phyloP scores from a whole-genome alignment of 805 yeast genomes.

The Lipomyces oligophaga region DNA sequence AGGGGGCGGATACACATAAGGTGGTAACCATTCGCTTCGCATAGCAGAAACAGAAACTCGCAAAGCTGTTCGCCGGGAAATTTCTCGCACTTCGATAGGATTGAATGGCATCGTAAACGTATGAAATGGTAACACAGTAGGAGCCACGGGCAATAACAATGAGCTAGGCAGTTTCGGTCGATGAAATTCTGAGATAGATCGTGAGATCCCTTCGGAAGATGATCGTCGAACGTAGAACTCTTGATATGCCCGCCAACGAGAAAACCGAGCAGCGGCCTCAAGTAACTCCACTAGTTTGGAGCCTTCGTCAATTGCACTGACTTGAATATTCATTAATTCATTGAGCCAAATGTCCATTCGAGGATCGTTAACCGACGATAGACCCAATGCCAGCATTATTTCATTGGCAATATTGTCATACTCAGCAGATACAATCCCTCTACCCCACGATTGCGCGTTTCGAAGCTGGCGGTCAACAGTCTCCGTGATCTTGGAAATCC shows the following conservation, averaged over 20 bases:
- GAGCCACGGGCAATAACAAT: slow-evolving; percentile 33
- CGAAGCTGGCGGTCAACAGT: slow-evolving; percentile 32
- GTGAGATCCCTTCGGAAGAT: neutral
- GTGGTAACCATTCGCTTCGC: slow-evolving; percentile 34
- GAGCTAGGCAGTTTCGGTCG: slow-evolving; percentile 32
- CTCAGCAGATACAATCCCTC: slow-evolving; percentile 26
- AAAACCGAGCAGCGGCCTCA: slow-evolving; percentile 29
- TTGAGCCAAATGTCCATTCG: slow-evolving; percentile 12
- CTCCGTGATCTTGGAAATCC: slow-evolving; percentile 31
- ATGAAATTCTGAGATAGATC: neutral
- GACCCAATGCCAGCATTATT: slow-evolving; percentile 21
- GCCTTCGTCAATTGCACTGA: slow-evolving; percentile 31
- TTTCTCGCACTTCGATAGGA: slow-evolving; percentile 30
- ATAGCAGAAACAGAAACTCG: slow-evolving; percentile 31
- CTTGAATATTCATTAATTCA: slow-evolving; percentile 10
- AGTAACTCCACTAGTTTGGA: slow-evolving; percentile 30
- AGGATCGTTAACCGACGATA: slow-evolving; percentile 10
- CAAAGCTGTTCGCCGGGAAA: slow-evolving; percentile 33
- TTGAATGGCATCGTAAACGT: slow-evolving; percentile 36
- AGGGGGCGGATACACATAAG: slow-evolving; percentile 35
- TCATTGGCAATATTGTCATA: slow-evolving; percentile 1
- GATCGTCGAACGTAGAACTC: slow-evolving; percentile 21
- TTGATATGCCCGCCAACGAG: slow-evolving; percentile 33
- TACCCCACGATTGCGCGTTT: slow-evolving; percentile 33
- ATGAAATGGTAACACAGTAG: slow-evolving; percentile 37